Evolutionary conservation across 78 protist genomes (phyloP).

Genomic region (Planoprotostelium fungivorum): DNA sequence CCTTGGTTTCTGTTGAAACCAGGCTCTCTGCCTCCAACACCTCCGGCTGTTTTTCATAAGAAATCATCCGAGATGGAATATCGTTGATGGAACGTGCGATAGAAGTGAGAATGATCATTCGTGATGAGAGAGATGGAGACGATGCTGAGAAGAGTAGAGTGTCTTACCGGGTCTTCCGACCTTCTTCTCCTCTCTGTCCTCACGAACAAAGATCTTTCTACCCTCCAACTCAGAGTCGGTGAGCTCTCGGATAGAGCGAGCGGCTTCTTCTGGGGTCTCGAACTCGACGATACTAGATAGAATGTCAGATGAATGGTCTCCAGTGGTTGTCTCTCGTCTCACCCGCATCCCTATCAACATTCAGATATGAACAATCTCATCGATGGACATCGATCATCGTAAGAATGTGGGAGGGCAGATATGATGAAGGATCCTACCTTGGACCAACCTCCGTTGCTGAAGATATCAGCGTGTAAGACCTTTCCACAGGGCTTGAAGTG

Average conservation of each 20-base stretch:
- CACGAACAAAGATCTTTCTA: constrained; percentile 18
- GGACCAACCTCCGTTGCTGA: background rate
- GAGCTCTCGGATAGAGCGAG: background rate
- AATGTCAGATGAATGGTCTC: background rate
- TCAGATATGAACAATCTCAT: background rate
- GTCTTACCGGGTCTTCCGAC: background rate
- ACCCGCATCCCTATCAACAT: background rate
- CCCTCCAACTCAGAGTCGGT: constrained; percentile 17
- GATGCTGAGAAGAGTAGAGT: too few species aligned
- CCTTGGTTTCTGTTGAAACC: too few species aligned
- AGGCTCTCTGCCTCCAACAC: too few species aligned
- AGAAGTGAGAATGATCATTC: too few species aligned
- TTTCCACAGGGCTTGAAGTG: background rate
- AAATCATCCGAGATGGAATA: too few species aligned
- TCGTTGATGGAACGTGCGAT: too few species aligned
- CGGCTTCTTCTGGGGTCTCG: constrained; percentile 18
- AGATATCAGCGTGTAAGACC: background rate
- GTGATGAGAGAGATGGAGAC: too few species aligned
- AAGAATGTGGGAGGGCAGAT: background rate
- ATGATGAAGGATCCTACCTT: background rate
- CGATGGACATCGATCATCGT: too few species aligned
- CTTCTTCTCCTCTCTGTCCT: constrained; percentile 11
- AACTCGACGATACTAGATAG: constrained; percentile 8
- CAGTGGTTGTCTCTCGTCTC: background rate
- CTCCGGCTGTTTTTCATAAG: too few species aligned